Conservation (phyloP, 1,284 basidiomycete species). For the Bjerkandera adusta region DNA sequence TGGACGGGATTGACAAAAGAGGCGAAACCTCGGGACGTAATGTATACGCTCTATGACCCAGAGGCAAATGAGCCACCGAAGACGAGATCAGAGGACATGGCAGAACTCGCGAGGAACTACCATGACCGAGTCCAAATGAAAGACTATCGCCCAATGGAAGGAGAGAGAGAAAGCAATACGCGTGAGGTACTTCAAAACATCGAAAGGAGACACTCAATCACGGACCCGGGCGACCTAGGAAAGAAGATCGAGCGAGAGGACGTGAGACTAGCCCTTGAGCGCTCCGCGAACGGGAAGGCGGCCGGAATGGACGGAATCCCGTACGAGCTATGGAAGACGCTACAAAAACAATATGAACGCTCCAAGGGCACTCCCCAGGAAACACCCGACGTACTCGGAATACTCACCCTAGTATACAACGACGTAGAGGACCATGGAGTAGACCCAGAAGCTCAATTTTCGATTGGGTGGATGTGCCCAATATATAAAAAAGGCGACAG, state of each 20-base stretch:
- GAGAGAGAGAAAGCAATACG: too few relatives aligned
- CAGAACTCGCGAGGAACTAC: slow-evolving; percentile 2
- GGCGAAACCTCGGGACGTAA: too few relatives aligned
- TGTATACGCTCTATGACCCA: too few relatives aligned
- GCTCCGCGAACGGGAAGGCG: slow-evolving; percentile 8
- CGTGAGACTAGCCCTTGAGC: slow-evolving; percentile 2
- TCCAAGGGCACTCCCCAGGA: too few relatives aligned
- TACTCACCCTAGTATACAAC: slow-evolving; percentile 13
- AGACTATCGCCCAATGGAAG: not conserved
- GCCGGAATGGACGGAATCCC: slow-evolving; percentile 21
- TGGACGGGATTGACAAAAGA: too few relatives aligned
- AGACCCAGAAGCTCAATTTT: slow-evolving; percentile 16
- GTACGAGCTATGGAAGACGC: slow-evolving; percentile 24
- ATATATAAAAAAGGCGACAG: slow-evolving; percentile 34
- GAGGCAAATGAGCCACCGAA: too few relatives aligned
- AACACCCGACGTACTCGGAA: slow-evolving; percentile 3
- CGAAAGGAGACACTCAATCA: not conserved
- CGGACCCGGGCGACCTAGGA: not conserved
- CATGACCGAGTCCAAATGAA: not conserved
- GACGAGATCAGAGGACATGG: slow-evolving; percentile 4
- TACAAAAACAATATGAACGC: not conserved
- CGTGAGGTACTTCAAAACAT: not conserved
- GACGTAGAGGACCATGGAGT: slow-evolving; percentile 22
- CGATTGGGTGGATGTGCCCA: slow-evolving; percentile 33
- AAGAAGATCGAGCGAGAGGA: not conserved